Percentiles rank a stretch among this genome's conserved stretches.
Conservation (phyloP, 352 stramenopile species). For the Globisporangium orthogonon region DNA sequence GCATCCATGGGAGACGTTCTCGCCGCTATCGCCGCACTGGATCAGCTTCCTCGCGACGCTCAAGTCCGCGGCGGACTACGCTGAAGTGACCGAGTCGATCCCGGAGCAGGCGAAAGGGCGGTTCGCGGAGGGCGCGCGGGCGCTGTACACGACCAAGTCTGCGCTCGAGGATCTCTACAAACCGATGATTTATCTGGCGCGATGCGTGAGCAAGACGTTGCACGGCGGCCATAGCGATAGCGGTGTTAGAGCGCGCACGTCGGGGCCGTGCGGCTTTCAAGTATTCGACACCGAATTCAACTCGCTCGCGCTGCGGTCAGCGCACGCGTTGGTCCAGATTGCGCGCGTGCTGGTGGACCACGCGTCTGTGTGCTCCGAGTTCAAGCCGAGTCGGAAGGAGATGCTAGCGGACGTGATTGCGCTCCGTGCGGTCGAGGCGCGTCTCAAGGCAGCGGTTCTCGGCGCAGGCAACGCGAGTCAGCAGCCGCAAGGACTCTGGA, state of each 20-base stretch:
- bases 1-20: conserved; percentile 87
- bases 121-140: conserved; percentile 34
- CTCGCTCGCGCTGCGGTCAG: conserved; percentile 57
- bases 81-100: conserved; percentile 32
- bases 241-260: background rate
- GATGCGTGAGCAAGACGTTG: conserved; percentile 12
- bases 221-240: background rate
- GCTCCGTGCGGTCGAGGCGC: conserved; percentile 18
- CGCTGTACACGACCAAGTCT: conserved; percentile 23
- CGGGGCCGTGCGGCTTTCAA: conserved; percentile 19
- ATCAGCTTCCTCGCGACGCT: conserved; percentile 31
- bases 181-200: conserved; percentile 73
- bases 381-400: conserved; percentile 34
- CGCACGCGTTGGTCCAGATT: conserved; percentile 58
- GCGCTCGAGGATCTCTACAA: conserved; percentile 65
- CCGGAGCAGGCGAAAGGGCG: conserved; percentile 36
- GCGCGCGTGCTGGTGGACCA: conserved; percentile 52
- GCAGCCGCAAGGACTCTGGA: conserved; percentile 45
- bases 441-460: conserved; percentile 36
- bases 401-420: conserved; percentile 33
- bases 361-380: conserved; percentile 46
- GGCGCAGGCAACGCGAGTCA: conserved; percentile 19
- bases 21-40: conserved; percentile 63
- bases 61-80: conserved; percentile 45
- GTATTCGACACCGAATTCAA: conserved; percentile 83